These are phyloP conservation scores for Macrophomina pseudophaseolina DNA, from an alignment of 2,329 filamentous ascomycete species.

Conservation along the genomic window DNA sequence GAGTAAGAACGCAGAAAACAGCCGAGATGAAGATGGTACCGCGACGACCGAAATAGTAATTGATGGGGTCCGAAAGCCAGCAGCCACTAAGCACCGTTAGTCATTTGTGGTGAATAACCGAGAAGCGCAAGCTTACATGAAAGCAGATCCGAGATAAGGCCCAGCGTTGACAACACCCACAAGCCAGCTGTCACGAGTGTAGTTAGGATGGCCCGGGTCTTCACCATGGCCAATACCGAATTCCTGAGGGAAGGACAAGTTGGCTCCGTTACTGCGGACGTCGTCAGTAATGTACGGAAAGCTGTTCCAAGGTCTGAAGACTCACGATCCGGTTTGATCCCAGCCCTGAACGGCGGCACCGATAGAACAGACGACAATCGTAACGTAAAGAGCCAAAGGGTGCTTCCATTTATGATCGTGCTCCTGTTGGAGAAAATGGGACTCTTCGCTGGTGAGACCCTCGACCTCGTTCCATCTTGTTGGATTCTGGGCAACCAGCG, in stretches of 20 bases:
- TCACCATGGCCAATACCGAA: slow-evolving; percentile 52
- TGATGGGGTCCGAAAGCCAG: slow-evolving; percentile 76
- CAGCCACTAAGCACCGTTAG: slow-evolving; percentile 55
- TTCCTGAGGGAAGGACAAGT: slow-evolving; percentile 62
- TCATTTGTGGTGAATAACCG: too few relatives aligned
- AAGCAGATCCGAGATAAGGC: slow-evolving; percentile 69
- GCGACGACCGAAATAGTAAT: slow-evolving; percentile 70
- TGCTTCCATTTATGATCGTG: slow-evolving; percentile 71
- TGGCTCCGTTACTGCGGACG: slow-evolving; percentile 48
- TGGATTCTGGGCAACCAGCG: slow-evolving; percentile 71
- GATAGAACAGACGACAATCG: slow-evolving; percentile 70
- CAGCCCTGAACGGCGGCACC: slow-evolving; percentile 67
- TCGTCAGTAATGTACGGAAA: not conserved
- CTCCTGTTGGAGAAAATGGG: slow-evolving; percentile 66
- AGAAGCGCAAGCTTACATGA: slow-evolving; percentile 47
- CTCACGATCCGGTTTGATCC: slow-evolving; percentile 61
- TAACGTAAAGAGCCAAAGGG: slow-evolving; percentile 67
- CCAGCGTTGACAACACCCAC: slow-evolving; percentile 66
- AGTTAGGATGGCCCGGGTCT: slow-evolving; percentile 34
- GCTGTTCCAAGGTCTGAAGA: not conserved
- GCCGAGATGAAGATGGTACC: slow-evolving; percentile 81
- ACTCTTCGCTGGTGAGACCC: slow-evolving; percentile 65
- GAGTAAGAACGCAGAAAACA: slow-evolving; percentile 61
- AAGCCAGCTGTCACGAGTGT: slow-evolving; percentile 53
- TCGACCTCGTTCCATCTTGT: slow-evolving; percentile 57